Conservation (phyloP, 345 rosid genomes). For the Clarkia xantiana region DNA sequence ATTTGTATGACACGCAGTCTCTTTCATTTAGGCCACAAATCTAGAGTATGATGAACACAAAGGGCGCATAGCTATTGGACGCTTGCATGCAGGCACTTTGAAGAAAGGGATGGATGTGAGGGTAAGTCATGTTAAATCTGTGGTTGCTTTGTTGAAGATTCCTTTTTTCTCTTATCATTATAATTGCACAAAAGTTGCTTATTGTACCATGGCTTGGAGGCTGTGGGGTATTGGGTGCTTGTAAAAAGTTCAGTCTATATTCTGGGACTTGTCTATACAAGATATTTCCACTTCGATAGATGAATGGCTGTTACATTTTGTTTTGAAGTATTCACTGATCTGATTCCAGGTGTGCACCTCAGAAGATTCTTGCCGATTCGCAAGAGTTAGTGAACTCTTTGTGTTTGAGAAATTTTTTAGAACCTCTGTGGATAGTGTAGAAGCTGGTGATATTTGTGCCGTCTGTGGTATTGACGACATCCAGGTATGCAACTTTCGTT, state of each 20-base stretch:
- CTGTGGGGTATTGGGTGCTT: no score
- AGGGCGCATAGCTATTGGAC: constrained; percentile 93
- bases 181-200: no score
- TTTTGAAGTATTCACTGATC: no score
- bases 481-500: constrained; percentile 32
- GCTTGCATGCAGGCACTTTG: constrained; percentile 78
- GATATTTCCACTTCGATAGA: no score
- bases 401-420: constrained; percentile 82
- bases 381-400: constrained; percentile 72
- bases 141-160: constrained; percentile 4
- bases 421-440: constrained; percentile 57
- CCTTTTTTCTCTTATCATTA: neutral
- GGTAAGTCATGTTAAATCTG: constrained; percentile 29
- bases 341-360: constrained; percentile 67
- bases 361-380: constrained; percentile 86
- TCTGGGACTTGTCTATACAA: no score
- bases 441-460: constrained; percentile 98
- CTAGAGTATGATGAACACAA: constrained; percentile 93
- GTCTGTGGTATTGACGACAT: constrained; percentile 92
- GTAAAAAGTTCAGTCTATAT: no score
- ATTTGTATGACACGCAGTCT: neutral
- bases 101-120: constrained; percentile 78
- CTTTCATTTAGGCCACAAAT: constrained; percentile 57
- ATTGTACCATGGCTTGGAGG: no score
- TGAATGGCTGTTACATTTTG: no score